A percentile compares a stretch with the other conserved stretches of the same genome.
phyloP scores from a whole-genome alignment of 441 rosid species.

The Jatropha podagrica region DNA sequence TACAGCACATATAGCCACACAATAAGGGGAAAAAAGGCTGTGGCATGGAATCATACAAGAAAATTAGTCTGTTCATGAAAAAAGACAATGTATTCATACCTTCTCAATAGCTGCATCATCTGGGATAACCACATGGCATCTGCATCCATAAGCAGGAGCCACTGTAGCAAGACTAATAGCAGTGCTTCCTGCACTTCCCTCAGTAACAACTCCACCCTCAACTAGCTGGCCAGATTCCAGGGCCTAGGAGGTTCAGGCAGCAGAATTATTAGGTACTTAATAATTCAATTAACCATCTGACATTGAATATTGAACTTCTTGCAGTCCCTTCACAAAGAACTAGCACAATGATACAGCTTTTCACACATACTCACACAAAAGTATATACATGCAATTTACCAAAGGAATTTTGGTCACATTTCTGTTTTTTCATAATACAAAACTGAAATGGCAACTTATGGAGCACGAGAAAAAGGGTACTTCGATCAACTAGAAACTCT shows the following conservation, averaged over 20 bases:
- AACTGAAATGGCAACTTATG: neutral
- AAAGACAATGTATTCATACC: slow-evolving; percentile 34
- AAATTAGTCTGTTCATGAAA: neutral
- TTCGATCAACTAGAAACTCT: neutral
- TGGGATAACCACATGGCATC: slow-evolving; percentile 93
- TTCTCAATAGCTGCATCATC: slow-evolving; percentile 95
- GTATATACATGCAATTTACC: neutral
- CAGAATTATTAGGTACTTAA: neutral
- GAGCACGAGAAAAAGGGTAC: neutral
- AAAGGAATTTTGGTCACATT: neutral
- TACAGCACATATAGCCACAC: neutral
- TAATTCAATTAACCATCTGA: neutral
- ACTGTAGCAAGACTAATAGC: slow-evolving; percentile 96
- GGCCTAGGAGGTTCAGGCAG: slow-evolving; percentile 42
- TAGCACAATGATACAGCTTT: neutral
- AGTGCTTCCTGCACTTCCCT: slow-evolving; percentile 97
- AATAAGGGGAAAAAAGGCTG: neutral
- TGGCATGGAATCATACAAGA: neutral
- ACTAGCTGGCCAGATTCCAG: slow-evolving; percentile 63
- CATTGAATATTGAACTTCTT: neutral
- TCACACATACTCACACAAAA: neutral
- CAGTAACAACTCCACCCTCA: slow-evolving; percentile 77
- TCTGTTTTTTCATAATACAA: neutral
- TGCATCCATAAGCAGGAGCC: slow-evolving; percentile 86
- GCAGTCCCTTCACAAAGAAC: neutral